Evolutionary conservation across 2,329 filamentous ascomycete species (phyloP).

Genomic region (Trichoderma atroviride): DNA sequence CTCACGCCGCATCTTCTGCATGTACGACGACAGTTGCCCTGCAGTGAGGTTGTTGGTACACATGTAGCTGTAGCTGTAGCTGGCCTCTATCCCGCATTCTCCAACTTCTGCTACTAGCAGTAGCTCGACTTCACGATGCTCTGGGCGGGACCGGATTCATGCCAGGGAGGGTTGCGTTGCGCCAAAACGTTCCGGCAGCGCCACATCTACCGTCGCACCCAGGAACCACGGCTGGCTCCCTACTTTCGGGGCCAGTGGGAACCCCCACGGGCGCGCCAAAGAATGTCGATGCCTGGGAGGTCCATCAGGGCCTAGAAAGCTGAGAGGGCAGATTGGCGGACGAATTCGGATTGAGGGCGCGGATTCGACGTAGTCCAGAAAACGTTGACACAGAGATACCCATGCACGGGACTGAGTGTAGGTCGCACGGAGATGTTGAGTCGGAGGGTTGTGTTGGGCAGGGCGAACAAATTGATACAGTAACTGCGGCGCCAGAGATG

Average conservation of each 20-base stretch:
- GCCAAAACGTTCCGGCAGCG: slow-evolving; percentile 26
- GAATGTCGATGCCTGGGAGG: slow-evolving; percentile 16
- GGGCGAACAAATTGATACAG: not conserved
- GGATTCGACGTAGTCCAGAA: not conserved
- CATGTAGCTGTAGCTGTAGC: not conserved
- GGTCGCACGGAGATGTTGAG: not conserved
- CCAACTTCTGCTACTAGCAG: slow-evolving; percentile 7
- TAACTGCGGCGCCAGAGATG: not conserved
- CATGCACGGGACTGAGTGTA: not conserved
- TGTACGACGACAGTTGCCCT: not conserved
- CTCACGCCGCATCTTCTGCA: not conserved
- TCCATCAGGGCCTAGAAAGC: slow-evolving; percentile 18
- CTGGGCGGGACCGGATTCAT: slow-evolving; percentile 1
- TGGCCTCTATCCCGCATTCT: slow-evolving; percentile 16
- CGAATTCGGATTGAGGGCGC: not conserved
- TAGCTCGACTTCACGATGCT: not conserved
- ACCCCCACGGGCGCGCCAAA: slow-evolving; percentile 14
- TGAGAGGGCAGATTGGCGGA: not conserved
- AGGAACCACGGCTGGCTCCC: slow-evolving; percentile 15
- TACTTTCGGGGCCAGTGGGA: not conserved
- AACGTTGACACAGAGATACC: slow-evolving; percentile 8
- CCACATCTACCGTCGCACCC: slow-evolving; percentile 28
- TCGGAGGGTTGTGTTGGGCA: not conserved
- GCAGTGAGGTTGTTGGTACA: not conserved
- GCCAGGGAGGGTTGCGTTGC: slow-evolving; percentile 1